phyloP scores from a whole-genome alignment of 306 rosid species.

The Cyamopsis tetragonoloba region DNA sequence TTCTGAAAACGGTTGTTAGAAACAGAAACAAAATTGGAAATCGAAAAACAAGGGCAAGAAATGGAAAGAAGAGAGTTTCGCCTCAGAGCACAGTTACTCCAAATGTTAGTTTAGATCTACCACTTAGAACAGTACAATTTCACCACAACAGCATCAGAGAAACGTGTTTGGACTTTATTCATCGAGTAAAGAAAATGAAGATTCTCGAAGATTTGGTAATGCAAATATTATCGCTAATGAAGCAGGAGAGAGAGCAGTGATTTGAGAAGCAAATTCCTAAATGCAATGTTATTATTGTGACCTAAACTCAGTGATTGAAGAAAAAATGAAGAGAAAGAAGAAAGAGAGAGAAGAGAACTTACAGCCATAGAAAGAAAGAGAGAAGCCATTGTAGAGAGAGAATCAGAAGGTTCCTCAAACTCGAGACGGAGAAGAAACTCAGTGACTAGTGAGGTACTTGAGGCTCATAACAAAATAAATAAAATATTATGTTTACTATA shows the following conservation, averaged over 20 bases:
- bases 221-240: background rate
- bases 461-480: background rate
- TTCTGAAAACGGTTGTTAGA: background rate
- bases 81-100: background rate
- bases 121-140: background rate
- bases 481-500: too few relatives aligned
- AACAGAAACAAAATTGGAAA: background rate
- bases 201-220: background rate
- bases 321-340: background rate
- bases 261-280: slow-evolving; percentile 12
- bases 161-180: background rate
- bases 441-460: background rate
- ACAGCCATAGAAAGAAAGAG: slow-evolving; percentile 34
- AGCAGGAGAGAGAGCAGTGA: background rate
- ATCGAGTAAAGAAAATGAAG: background rate
- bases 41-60: background rate
- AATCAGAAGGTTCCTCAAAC: background rate
- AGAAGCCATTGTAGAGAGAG: slow-evolving; percentile 30
- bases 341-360: slow-evolving; percentile 20
- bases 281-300: background rate
- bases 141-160: slow-evolving; percentile 1
- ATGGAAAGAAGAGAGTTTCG: background rate
- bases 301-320: background rate
- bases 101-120: slow-evolving; percentile 24
- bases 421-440: background rate